phyloP scores from a whole-genome alignment of 208 protist species.

The Leishmania guyanensis region DNA sequence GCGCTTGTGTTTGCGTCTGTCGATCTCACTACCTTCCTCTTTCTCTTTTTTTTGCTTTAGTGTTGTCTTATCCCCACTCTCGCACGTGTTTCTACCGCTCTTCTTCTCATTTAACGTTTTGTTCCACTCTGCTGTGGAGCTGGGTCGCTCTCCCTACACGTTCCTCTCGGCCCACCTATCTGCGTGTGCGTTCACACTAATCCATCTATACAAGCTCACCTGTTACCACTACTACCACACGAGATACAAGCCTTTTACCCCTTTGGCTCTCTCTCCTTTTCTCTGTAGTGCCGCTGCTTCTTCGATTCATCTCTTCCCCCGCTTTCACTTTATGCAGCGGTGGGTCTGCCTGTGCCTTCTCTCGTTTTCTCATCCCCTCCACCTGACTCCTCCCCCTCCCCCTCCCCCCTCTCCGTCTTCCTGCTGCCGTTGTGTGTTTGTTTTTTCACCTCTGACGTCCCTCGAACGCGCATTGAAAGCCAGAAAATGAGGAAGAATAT shows the following conservation, averaged over 20 bases:
- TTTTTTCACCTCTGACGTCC: neutral
- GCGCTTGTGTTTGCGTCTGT: neutral
- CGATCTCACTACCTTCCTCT: neutral
- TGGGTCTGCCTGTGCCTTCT: neutral
- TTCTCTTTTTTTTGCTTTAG: neutral
- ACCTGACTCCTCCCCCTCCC: neutral
- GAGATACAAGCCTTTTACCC: neutral
- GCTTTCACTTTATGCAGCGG: neutral
- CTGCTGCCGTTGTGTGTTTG: neutral
- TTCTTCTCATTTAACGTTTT: neutral
- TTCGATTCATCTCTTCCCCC: neutral
- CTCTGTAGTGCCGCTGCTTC: neutral
- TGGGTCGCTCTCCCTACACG: neutral
- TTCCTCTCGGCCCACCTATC: neutral
- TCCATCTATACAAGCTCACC: slow-evolving; percentile 9
- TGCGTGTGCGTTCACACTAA: slow-evolving; percentile 24
- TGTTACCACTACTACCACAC: neutral
- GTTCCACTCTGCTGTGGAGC: neutral
- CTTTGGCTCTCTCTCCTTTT: neutral
- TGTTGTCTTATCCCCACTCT: neutral
- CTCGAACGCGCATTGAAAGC: neutral
- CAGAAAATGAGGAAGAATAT: slow-evolving; percentile 84
- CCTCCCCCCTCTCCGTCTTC: slow-evolving; percentile 6
- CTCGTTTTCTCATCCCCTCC: neutral
- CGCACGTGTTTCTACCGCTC: neutral